Conservation (phyloP, 2,329 filamentous ascomycete species). For the Xylaria sp. region DNA sequence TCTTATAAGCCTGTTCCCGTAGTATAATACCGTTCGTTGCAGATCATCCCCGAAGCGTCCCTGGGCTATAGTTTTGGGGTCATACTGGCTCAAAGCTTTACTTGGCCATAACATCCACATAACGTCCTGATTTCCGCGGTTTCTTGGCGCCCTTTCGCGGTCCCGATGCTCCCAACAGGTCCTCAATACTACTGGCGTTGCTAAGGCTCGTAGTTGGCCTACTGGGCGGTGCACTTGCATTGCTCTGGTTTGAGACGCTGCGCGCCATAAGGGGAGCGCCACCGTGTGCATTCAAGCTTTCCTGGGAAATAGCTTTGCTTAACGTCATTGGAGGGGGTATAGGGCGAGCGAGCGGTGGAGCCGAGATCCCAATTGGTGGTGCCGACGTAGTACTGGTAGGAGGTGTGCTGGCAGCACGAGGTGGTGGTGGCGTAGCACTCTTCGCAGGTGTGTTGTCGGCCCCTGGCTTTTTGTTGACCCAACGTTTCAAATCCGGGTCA, state of each 20-base stretch:
- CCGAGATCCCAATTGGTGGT: conserved; percentile 41
- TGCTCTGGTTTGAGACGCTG: conserved; percentile 60
- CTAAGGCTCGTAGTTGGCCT: conserved; percentile 85
- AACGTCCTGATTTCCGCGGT: conserved; percentile 84
- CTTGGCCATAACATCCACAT: conserved; percentile 96
- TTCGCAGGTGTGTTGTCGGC: conserved; percentile 69
- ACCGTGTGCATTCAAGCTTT: conserved; percentile 51
- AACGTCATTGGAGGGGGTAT: conserved; percentile 48
- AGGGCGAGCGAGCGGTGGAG: conserved; percentile 41
- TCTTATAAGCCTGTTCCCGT: neutral
- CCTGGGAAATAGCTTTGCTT: conserved; percentile 51
- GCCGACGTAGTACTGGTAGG: conserved; percentile 57
- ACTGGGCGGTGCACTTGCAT: conserved; percentile 67
- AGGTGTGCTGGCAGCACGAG: conserved; percentile 67
- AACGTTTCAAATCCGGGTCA: conserved; percentile 95
- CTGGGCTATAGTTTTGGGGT: neutral
- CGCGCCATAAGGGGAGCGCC: conserved; percentile 58
- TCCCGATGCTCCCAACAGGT: conserved; percentile 80
- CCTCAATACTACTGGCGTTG: conserved; percentile 94
- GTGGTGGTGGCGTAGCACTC: conserved; percentile 81
- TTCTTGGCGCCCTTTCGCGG: conserved; percentile 76
- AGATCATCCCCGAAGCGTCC: conserved; percentile 16
- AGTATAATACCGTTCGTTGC: conserved; percentile 9
- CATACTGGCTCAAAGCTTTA: conserved; percentile 43
- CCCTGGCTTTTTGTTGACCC: conserved; percentile 95